A percentile compares a stretch with the other conserved stretches of the same genome.
Conservation (phyloP, 129 eudicot species). For the Arctium minus region DNA sequence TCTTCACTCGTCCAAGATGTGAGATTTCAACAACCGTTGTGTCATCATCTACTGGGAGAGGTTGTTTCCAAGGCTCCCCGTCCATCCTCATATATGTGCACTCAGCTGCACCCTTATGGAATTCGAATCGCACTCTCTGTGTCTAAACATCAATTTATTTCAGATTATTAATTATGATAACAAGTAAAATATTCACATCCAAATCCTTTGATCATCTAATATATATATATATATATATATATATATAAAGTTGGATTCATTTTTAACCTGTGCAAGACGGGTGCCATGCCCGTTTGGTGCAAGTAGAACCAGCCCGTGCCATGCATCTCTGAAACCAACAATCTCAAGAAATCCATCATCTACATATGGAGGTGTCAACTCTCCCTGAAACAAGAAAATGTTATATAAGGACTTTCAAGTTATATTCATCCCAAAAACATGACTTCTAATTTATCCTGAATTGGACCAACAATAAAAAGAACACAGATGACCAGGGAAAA, state of each 20-base stretch:
- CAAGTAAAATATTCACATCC: neutral
- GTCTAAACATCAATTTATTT: conserved; percentile 36
- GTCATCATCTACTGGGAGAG: conserved; percentile 80
- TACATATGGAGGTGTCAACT: conserved; percentile 75
- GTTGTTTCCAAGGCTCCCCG: conserved; percentile 98
- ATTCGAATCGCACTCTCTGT: conserved; percentile 63
- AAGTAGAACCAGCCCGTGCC: conserved; percentile 82
- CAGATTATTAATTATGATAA: neutral
- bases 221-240: neutral
- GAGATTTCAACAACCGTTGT: conserved; percentile 82
- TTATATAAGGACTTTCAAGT: neutral
- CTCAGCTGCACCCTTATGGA: conserved; percentile 67
- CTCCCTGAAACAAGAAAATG: conserved; percentile 44
- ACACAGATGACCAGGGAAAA: neutral
- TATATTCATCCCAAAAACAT: neutral
- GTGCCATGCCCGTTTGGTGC: conserved; percentile 91
- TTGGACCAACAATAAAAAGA: neutral
- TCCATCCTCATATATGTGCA: conserved; percentile 91
- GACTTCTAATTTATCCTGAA: neutral
- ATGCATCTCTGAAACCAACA: conserved; percentile 91
- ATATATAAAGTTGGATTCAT: neutral
- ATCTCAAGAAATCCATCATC: conserved; percentile 84
- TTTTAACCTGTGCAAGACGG: conserved; percentile 80
- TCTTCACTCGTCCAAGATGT: conserved; percentile 66
- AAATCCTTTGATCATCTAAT: conserved; percentile 19